Conservation (phyloP, 2,329 filamentous ascomycete species). For the Aspergillus pseudonomiae region DNA sequence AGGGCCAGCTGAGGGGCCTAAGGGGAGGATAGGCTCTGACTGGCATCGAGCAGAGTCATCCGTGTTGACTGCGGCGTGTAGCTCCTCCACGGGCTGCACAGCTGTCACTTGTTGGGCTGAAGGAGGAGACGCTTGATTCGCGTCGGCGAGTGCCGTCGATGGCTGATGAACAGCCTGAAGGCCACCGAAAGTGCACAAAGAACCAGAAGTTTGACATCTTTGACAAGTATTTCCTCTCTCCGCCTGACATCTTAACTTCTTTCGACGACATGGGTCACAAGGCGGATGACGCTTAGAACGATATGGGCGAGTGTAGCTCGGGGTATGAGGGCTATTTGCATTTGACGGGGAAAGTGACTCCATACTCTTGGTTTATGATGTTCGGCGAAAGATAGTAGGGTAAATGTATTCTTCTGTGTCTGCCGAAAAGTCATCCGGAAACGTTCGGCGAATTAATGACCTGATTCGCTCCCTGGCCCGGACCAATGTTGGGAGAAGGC, state of each 20-base stretch:
- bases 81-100: neutral
- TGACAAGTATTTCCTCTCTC: slow-evolving; percentile 13
- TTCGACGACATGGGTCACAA: slow-evolving; percentile 27
- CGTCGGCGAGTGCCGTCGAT: neutral
- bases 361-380: neutral
- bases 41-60: neutral
- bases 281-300: slow-evolving; percentile 28
- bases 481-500: neutral
- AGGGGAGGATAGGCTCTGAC: neutral
- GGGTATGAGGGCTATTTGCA: neutral
- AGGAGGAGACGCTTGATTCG: neutral
- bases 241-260: slow-evolving; percentile 23
- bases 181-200: neutral
- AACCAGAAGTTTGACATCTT: slow-evolving; percentile 10
- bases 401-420: too few species aligned
- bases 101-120: neutral
- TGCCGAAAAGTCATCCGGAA: neutral
- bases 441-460: slow-evolving; percentile 1
- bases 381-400: neutral
- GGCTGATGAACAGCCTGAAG: neutral
- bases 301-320: slow-evolving; percentile 21
- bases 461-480: neutral
- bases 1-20: neutral
- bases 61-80: neutral
- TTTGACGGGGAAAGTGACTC: neutral